Evolutionary conservation across 805 yeast genomes (phyloP).

Genomic region (Cyberlindnera suaveolens): DNA sequence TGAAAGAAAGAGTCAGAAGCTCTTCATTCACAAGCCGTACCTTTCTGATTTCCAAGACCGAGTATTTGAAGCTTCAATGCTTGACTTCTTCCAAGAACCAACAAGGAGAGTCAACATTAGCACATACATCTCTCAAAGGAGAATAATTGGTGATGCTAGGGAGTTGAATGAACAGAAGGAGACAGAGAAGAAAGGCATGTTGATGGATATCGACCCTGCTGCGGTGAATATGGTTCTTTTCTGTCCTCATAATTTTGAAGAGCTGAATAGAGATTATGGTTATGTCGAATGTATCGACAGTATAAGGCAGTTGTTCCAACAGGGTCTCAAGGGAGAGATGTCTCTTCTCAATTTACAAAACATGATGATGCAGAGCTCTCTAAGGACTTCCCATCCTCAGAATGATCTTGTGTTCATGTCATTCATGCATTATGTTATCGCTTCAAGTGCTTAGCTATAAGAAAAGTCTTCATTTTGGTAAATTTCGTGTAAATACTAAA

Average conservation of each 20-base stretch:
- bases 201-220: neutral
- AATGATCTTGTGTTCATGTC: constrained; percentile 12
- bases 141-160: neutral
- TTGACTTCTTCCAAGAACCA: neutral
- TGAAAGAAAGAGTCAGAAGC: constrained; percentile 3
- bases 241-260: constrained; percentile 11
- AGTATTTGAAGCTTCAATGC: constrained; percentile 3
- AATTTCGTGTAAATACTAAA: too few relatives aligned
- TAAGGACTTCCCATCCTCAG: constrained; percentile 1
- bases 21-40: constrained; percentile 4
- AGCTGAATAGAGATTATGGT: constrained; percentile 1
- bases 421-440: constrained; percentile 8
- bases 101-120: constrained; percentile 1
- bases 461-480: neutral
- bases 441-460: neutral
- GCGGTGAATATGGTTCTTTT: constrained; percentile 9
- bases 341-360: constrained; percentile 14
- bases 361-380: constrained; percentile 14
- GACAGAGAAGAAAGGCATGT: constrained; percentile 1
- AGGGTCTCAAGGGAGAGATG: constrained; percentile 2
- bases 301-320: constrained; percentile 1
- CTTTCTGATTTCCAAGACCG: neutral
- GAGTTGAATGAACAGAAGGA: constrained; percentile 1
- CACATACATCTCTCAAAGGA: neutral
- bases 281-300: constrained; percentile 5